Percentiles rank a stretch among this genome's conserved stretches.
Evolutionary conservation across 2,329 filamentous ascomycete genomes (phyloP).

Genomic region (Karstenula rhodostoma): DNA sequence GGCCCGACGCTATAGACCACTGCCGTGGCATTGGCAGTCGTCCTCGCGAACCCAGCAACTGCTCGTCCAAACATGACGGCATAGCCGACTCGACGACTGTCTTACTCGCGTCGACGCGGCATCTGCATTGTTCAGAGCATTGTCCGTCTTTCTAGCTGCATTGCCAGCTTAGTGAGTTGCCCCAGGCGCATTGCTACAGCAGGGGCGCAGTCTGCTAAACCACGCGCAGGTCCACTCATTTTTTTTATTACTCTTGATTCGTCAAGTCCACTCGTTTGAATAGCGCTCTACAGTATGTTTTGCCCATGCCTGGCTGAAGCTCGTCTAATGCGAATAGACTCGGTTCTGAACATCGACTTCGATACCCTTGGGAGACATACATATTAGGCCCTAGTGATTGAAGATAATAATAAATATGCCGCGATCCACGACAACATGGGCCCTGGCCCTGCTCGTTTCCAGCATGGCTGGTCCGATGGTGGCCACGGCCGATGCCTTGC

Average conservation of each 20-base stretch:
- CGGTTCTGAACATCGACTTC: slow-evolving; percentile 25
- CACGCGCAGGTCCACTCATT: slow-evolving; percentile 47
- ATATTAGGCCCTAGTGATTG: slow-evolving; percentile 34
- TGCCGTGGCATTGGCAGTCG: slow-evolving; percentile 29
- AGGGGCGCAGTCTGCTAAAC: slow-evolving; percentile 24
- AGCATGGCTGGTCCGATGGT: slow-evolving; percentile 56
- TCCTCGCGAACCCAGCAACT: slow-evolving; percentile 28
- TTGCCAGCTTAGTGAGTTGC: slow-evolving; percentile 47
- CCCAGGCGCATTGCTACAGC: not conserved
- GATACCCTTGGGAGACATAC: slow-evolving; percentile 31
- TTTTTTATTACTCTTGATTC: slow-evolving; percentile 44
- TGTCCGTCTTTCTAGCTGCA: slow-evolving; percentile 40
- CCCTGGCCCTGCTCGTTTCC: slow-evolving; percentile 54
- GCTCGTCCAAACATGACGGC: slow-evolving; percentile 45
- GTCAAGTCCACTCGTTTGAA: slow-evolving; percentile 64
- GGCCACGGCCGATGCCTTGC: slow-evolving; percentile 59
- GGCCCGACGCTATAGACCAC: slow-evolving; percentile 26
- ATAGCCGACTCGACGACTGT: slow-evolving; percentile 34
- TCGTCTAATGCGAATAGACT: slow-evolving; percentile 22
- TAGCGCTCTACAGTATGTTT: slow-evolving; percentile 48
- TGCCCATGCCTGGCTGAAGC: not conserved
- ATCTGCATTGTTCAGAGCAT: slow-evolving; percentile 34
- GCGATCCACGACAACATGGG: slow-evolving; percentile 56
- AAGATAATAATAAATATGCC: slow-evolving; percentile 52
- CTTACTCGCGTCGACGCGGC: slow-evolving; percentile 34